Conservation (phyloP, 805 yeast species). For the Cyberlindnera mrakii region DNA sequence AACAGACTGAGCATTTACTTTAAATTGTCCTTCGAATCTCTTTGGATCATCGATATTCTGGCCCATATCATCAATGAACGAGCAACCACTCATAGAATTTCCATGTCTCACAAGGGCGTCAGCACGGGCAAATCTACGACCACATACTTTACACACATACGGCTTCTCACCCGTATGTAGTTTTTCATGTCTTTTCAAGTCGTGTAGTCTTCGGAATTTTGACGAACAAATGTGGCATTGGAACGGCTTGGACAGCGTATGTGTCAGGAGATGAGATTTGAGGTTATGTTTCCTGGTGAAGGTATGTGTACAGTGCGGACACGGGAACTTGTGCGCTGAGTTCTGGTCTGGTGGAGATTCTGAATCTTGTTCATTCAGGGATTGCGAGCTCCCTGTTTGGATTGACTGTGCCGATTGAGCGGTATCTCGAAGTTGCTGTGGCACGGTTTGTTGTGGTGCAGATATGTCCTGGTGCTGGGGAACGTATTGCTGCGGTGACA, state of each 20-base stretch:
- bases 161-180: conserved; percentile 76
- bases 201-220: conserved; percentile 67
- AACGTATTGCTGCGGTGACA: too few species aligned
- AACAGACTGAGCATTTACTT: neutral
- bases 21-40: neutral
- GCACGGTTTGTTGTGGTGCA: too few species aligned
- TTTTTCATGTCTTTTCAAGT: conserved; percentile 68
- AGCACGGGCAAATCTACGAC: conserved; percentile 61
- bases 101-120: conserved; percentile 72
- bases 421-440: too few species aligned
- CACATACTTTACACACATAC: conserved; percentile 53
- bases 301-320: conserved; percentile 55
- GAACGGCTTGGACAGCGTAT: conserved; percentile 59
- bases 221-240: conserved; percentile 54
- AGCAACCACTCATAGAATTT: conserved; percentile 34
- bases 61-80: conserved; percentile 13
- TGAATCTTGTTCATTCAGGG: neutral
- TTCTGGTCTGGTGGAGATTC: neutral
- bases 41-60: neutral
- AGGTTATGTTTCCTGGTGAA: conserved; percentile 72
- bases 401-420: too few species aligned
- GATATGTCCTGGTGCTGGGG: too few species aligned
- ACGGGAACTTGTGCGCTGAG: conserved; percentile 21
- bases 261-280: conserved; percentile 66
- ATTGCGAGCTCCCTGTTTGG: neutral